Evolutionary conservation across 352 stramenopile genomes (phyloP), one percentile per base, ranked within the genome.

Genomic region (Globisporangium paroecandrum): DNA sequence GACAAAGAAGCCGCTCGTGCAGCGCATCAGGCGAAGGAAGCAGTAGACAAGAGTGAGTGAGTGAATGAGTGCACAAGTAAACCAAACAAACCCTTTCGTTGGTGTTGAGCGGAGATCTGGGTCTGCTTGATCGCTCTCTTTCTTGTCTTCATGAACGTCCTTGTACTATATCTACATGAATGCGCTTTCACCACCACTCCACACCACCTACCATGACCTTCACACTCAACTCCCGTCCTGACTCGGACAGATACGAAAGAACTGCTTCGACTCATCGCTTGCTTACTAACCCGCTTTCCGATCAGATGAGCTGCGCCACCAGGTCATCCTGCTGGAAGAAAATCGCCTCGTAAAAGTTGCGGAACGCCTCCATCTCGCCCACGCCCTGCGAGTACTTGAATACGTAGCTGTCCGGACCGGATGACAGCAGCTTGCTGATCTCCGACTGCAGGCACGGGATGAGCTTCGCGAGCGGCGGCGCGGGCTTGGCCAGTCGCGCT

Each of bases 261-360:
- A 43, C 10, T 43, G 36, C 4, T 43, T 43, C 13, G 12, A 43
- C 36, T 51, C 43, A 51, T 41, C 54, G 22, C 29, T 24, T 27
- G 25, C 20, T 32, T 27, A 46, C 13, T 46, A 29, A 18, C 27
- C 38, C 9, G n/a, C 24, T 32, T 49, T 36, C 53, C 22, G 3
- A 38, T 68, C 66, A 77, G 43, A 77, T 77, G 62, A 91, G 71
- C 66, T 77, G 71, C 27, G 73, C 66, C 51, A 80, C 72, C 46
- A 76, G 69, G 22, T 71, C 71, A 54, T 79, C 76, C 62, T 89
- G 73, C 69, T 91, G 77, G 61, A 92, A 92, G 73, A 94, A 94
- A 62, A 92, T 85, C 15, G 85, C 83, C 64, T 92, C 83, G 74
- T 94, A 94, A 63, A 94, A 94, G 63, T 80, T 83, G n/a, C 83